These are phyloP conservation scores for Polytolypa hystricis DNA, from an alignment of 2,329 filamentous ascomycete genomes.

Conservation along the genomic window DNA sequence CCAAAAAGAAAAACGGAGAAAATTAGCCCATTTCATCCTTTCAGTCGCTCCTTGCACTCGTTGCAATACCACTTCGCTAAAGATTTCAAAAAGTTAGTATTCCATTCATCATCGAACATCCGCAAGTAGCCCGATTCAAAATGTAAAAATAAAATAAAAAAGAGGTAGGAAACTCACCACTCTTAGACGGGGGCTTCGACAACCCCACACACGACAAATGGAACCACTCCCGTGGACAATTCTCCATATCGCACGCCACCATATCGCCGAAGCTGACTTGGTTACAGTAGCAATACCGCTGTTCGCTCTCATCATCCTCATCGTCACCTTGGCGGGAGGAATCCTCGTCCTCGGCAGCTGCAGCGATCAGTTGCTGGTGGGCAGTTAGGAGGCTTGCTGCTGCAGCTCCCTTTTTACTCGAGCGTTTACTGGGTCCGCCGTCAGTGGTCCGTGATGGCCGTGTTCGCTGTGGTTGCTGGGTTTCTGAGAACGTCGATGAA, in stretches of 20 bases:
- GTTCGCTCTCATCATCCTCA: conserved; percentile 58
- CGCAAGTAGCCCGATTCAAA: not conserved
- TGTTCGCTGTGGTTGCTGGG: conserved; percentile 16
- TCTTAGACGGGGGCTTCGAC: conserved; percentile 65
- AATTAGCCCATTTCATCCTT: too few species aligned
- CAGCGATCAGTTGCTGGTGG: conserved; percentile 11
- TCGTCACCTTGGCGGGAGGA: conserved; percentile 31
- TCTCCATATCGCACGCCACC: conserved; percentile 67
- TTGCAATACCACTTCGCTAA: conserved; percentile 76
- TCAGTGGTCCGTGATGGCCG: conserved; percentile 10
- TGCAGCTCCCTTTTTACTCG: conserved; percentile 26
- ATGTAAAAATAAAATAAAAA: conserved; percentile 4
- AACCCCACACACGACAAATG: conserved; percentile 72
- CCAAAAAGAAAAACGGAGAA: not conserved
- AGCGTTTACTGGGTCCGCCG: conserved; percentile 18
- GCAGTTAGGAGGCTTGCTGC: conserved; percentile 11
- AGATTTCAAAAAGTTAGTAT: conserved; percentile 17
- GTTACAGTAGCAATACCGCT: conserved; percentile 69
- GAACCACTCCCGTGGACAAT: conserved; percentile 70
- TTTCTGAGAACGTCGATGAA: conserved; percentile 18
- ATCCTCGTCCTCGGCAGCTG: conserved; percentile 33
- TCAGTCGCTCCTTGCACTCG: conserved; percentile 58
- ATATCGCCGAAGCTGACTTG: conserved; percentile 73
- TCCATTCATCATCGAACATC: not conserved
- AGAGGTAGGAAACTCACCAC: conserved; percentile 44